phyloP scores from a whole-genome alignment of 768 basidiomycete species.

The Leucosporidium yakuticum region DNA sequence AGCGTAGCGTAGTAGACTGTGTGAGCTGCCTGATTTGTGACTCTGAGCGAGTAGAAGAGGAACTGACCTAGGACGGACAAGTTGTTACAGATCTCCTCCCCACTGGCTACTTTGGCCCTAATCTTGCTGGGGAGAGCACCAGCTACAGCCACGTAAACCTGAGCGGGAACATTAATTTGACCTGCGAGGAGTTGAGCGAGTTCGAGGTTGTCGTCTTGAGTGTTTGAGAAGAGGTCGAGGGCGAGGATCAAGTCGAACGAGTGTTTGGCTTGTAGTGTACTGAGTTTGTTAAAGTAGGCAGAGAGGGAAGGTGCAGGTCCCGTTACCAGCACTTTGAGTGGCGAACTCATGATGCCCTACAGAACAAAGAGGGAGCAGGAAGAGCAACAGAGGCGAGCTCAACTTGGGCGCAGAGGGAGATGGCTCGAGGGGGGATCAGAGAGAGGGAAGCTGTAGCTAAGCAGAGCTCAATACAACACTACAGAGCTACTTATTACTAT shows the following conservation, averaged over 20 bases:
- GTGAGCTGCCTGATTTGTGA: background rate
- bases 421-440: too few relatives aligned
- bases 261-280: constrained; percentile 78
- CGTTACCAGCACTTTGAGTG: constrained; percentile 14
- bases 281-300: constrained; percentile 73
- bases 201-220: constrained; percentile 51
- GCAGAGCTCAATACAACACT: too few relatives aligned
- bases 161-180: constrained; percentile 66
- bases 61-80: constrained; percentile 76
- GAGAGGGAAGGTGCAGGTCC: constrained; percentile 49
- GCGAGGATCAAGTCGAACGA: constrained; percentile 81
- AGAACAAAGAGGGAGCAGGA: too few relatives aligned
- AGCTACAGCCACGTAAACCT: constrained; percentile 86
- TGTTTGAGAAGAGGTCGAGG: constrained; percentile 70
- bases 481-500: too few relatives aligned
- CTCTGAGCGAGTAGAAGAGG: background rate
- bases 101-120: constrained; percentile 65
- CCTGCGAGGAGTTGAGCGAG: constrained; percentile 61
- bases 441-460: too few relatives aligned
- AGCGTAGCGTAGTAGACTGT: constrained; percentile 11
- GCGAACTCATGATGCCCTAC: too few relatives aligned
- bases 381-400: too few relatives aligned
- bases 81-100: constrained; percentile 73
- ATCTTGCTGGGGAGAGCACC: constrained; percentile 65
- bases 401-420: too few relatives aligned